Evolutionary conservation across 1,284 basidiomycete genomes (phyloP).

Genomic region (Irpex sp.): DNA sequence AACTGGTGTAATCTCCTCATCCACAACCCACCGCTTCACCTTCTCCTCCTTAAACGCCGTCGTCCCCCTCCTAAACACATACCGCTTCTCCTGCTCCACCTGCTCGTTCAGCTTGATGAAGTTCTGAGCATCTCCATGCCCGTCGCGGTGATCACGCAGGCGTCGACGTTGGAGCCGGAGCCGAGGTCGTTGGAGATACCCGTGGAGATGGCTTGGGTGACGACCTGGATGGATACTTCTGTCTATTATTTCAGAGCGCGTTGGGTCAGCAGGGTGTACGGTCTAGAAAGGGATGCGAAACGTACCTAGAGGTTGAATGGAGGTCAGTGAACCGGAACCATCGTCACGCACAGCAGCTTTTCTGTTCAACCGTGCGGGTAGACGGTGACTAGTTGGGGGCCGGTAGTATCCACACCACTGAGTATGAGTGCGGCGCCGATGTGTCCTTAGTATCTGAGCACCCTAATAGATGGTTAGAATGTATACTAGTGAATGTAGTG

Average conservation of each 20-base stretch:
- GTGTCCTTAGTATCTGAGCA: constrained; percentile 96
- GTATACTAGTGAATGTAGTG: constrained; percentile 21
- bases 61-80: constrained; percentile 88
- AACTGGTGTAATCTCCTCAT: constrained; percentile 64
- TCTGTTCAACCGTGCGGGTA: constrained; percentile 99
- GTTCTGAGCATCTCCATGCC: constrained; percentile 90
- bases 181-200: constrained; percentile 99
- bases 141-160: constrained; percentile 90
- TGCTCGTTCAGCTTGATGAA: constrained; percentile 93
- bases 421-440: constrained; percentile 96
- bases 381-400: constrained; percentile 94
- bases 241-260: constrained; percentile 55
- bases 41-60: constrained; percentile 90
- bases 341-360: constrained; percentile 98
- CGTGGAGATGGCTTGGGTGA: constrained; percentile 89
- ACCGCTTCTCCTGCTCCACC: constrained; percentile 85
- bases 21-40: constrained; percentile 77
- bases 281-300: constrained; percentile 9
- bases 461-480: constrained; percentile 58
- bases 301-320: constrained; percentile 81
- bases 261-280: not conserved
- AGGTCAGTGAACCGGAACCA: constrained; percentile 96
- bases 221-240: constrained; percentile 86
- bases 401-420: constrained; percentile 95
- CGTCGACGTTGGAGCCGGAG: constrained; percentile 97